A percentile compares a stretch with the other conserved stretches of the same genome.
phyloP scores from a whole-genome alignment of 192 early-diverging fungal genomes.

The Coemansia asiatica region DNA sequence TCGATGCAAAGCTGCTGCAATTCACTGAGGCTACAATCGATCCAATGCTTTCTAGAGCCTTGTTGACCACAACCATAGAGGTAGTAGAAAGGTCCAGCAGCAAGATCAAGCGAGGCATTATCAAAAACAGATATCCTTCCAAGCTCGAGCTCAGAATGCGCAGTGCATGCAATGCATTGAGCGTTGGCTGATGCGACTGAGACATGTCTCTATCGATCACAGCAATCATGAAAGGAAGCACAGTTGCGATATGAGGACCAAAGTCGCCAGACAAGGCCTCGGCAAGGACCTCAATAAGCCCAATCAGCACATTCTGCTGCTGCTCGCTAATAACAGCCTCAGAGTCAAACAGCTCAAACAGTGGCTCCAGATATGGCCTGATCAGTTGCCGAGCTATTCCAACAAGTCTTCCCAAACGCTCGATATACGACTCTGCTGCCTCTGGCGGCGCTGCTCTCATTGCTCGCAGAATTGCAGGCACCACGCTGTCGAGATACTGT shows the following conservation, averaged over 20 bases:
- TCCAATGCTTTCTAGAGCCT: conserved; percentile 74
- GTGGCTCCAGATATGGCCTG: conserved; percentile 78
- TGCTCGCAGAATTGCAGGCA: conserved; percentile 83
- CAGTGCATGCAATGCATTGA: conserved; percentile 76
- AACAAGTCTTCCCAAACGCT: conserved; percentile 78
- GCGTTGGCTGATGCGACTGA: conserved; percentile 63
- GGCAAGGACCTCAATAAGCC: conserved; percentile 86
- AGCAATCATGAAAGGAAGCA: conserved; percentile 82
- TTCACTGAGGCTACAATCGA: conserved; percentile 76
- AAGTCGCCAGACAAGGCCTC: conserved; percentile 88
- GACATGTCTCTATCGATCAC: conserved; percentile 83
- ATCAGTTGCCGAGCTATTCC: conserved; percentile 90
- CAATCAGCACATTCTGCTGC: conserved; percentile 58
- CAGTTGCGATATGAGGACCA: conserved; percentile 76
- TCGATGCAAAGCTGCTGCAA: conserved; percentile 84
- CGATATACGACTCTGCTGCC: conserved; percentile 88
- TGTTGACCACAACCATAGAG: conserved; percentile 60
- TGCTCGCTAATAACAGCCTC: conserved; percentile 72
- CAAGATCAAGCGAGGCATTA: conserved; percentile 82
- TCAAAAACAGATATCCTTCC: conserved; percentile 90
- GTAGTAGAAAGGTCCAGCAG: conserved; percentile 73
- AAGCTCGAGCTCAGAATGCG: conserved; percentile 84
- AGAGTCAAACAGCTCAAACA: conserved; percentile 84
- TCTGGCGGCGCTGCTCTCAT: conserved; percentile 76
- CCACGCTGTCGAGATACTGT: conserved; percentile 55